Conservation (phyloP, 2,329 filamentous ascomycete species). For the Colletotrichum orbiculare region DNA sequence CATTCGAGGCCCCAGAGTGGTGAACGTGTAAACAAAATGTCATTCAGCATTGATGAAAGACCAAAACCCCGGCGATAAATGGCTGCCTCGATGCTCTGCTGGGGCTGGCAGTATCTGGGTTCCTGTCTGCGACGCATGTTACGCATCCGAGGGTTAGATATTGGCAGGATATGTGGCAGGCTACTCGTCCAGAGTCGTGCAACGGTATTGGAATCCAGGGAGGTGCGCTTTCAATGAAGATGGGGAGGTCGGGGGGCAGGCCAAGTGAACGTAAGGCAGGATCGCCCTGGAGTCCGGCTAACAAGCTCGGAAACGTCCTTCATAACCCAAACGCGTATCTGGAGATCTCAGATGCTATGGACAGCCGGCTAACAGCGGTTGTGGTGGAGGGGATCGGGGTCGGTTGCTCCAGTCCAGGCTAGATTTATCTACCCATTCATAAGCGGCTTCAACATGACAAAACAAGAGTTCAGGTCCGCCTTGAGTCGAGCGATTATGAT, state of each 20-base stretch:
- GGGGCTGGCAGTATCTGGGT: conserved; percentile 6
- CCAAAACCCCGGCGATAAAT: not conserved
- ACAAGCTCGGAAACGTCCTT: conserved; percentile 5
- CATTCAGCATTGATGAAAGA: not conserved
- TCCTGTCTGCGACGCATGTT: conserved; percentile 12
- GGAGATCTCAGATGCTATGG: conserved; percentile 14
- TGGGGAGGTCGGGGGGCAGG: conserved; percentile 1
- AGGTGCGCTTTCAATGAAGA: conserved; percentile 6
- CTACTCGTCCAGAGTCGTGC: conserved; percentile 1
- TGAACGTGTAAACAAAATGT: not conserved
- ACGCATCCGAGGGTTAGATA: conserved; percentile 10
- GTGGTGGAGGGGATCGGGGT: conserved; percentile 21
- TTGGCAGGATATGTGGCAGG: conserved; percentile 3
- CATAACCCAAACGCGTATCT: conserved; percentile 28
- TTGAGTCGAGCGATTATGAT: not conserved
- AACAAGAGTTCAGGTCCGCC: conserved; percentile 22
- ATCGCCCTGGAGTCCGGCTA: conserved; percentile 7
- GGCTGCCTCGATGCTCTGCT: not conserved
- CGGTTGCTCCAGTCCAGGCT: conserved; percentile 19
- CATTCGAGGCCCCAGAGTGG: conserved; percentile 5
- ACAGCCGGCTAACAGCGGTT: conserved; percentile 14
- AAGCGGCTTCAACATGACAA: conserved; percentile 36
- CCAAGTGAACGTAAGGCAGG: not conserved
- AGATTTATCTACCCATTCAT: conserved; percentile 27
- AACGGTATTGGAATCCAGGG: not conserved